These are phyloP conservation scores for Camelina sativa DNA, from an alignment of 345 rosid species.

Conservation along the genomic window DNA sequence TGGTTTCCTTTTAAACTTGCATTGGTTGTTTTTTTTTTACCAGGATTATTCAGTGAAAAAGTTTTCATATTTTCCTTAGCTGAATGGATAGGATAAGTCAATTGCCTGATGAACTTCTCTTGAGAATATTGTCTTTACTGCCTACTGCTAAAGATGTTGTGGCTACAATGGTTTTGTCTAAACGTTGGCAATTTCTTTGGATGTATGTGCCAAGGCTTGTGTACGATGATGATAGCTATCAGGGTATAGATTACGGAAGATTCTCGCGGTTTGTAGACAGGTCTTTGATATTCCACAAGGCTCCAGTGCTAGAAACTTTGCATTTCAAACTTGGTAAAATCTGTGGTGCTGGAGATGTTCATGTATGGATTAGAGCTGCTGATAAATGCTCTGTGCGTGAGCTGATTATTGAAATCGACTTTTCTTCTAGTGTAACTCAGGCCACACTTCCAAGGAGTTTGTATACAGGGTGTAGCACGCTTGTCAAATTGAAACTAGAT, in stretches of 20 bases:
- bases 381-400: neutral
- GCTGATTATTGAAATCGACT: neutral
- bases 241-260: neutral
- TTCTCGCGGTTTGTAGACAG: conserved; percentile 2
- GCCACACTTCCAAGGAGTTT: neutral
- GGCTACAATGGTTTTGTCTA: conserved; percentile 9
- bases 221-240: conserved; percentile 11
- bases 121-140: neutral
- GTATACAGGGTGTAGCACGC: neutral
- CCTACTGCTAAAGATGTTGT: neutral
- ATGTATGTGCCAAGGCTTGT: conserved; percentile 4
- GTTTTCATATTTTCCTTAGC: too few species aligned
- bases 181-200: conserved; percentile 15
- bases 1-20: too few species aligned
- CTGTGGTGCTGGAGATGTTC: neutral
- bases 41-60: too few species aligned
- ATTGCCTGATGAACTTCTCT: conserved; percentile 2
- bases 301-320: neutral
- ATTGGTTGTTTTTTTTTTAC: too few species aligned
- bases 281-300: neutral
- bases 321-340: neutral
- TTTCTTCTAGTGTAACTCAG: neutral
- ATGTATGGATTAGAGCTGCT: neutral
- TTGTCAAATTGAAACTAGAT: conserved; percentile 11
- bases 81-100: conserved; percentile 5